Evolutionary conservation across 2,329 filamentous ascomycete species (phyloP).

Genomic region (Sclerotinia minor): DNA sequence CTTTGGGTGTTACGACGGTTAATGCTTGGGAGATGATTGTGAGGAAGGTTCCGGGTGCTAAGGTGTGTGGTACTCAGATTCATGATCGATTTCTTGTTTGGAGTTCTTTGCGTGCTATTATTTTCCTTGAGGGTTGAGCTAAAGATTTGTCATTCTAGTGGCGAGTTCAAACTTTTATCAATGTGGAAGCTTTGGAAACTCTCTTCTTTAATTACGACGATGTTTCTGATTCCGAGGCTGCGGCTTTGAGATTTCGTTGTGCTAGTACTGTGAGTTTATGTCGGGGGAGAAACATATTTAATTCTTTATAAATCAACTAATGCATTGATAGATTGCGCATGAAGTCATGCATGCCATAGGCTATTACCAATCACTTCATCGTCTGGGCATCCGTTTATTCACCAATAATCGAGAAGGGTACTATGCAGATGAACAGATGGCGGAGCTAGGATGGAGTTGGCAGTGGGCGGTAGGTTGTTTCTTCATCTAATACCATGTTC

Average conservation of each 20-base stretch:
- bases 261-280: slow-evolving; percentile 6
- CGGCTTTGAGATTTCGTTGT: background rate
- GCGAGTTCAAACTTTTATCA: slow-evolving; percentile 6
- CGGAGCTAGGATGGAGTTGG: slow-evolving; percentile 20
- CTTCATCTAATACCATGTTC: too few species aligned
- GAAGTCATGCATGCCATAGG: slow-evolving; percentile 17
- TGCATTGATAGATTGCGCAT: background rate
- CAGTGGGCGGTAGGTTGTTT: slow-evolving; percentile 7
- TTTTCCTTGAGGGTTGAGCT: background rate
- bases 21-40: slow-evolving; percentile 12
- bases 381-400: background rate
- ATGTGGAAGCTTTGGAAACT: background rate
- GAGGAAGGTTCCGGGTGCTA: background rate
- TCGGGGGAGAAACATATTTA: too few species aligned
- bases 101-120: background rate
- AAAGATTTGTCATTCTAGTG: background rate
- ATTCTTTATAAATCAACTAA: background rate
- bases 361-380: slow-evolving; percentile 13
- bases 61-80: background rate
- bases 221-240: background rate
- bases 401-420: slow-evolving; percentile 10
- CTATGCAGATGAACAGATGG: slow-evolving; percentile 2
- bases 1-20: background rate
- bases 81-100: background rate
- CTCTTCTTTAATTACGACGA: background rate